Evolutionary conservation across 2,329 filamentous ascomycete species (phyloP).

Genomic region (Hypoxylon sp.): DNA sequence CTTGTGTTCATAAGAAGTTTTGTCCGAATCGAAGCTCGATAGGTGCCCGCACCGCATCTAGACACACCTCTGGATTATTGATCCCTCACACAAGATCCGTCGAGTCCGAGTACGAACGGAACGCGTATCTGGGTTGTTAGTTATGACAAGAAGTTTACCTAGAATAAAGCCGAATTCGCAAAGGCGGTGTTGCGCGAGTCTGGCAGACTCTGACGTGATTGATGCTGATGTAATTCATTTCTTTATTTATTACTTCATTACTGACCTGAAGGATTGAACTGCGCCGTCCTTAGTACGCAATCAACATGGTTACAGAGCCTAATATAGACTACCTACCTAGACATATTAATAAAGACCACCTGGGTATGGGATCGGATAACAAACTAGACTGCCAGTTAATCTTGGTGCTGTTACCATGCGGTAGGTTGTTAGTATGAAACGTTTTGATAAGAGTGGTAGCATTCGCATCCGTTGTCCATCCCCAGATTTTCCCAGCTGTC

Average conservation of each 20-base stretch:
- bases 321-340: neutral
- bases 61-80: neutral
- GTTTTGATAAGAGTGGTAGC: conserved; percentile 18
- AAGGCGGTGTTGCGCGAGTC: conserved; percentile 34
- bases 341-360: neutral
- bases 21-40: conserved; percentile 26
- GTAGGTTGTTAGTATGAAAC: conserved; percentile 34
- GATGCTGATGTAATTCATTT: conserved; percentile 40
- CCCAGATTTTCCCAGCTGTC: conserved; percentile 35
- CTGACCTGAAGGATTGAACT: conserved; percentile 5
- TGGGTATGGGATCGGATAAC: conserved; percentile 29
- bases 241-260: conserved; percentile 19
- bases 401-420: conserved; percentile 25
- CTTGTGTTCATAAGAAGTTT: conserved; percentile 5
- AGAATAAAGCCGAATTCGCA: conserved; percentile 12
- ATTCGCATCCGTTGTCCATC: conserved; percentile 16
- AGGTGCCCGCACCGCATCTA: conserved; percentile 34
- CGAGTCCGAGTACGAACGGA: conserved; percentile 6
- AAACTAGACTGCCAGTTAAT: conserved; percentile 3
- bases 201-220: conserved; percentile 40
- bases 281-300: neutral
- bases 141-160: conserved; percentile 17
- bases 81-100: neutral
- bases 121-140: conserved; percentile 7
- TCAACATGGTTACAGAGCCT: conserved; percentile 3